Base-by-base conservation (phyloP, 768 basidiomycete species). In the Lyophyllum decastes region DNA sequence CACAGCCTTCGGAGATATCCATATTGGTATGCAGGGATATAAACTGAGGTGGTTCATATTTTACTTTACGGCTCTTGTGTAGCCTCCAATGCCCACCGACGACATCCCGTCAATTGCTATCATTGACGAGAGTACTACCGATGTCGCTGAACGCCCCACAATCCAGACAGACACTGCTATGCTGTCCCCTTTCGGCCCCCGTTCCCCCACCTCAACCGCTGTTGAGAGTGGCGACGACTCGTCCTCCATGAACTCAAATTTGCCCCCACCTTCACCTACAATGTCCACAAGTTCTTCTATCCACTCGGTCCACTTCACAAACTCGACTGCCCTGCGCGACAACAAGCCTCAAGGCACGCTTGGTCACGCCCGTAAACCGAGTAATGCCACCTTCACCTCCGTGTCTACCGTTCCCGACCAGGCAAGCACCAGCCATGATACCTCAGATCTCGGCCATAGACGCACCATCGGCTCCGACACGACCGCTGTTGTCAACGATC, bases 241-340 rank as follows among this genome's bases (percentile, higher is more conserved):
- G 22, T 79, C 71, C 14, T 62, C 57, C 14, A 1, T 59, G 0
- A 65, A 70, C 8, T 30, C 30, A 10, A 30, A 30, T 30, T 56
- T 59, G 9, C 69, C 72, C 0, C 91, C 91, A 0, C 90, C 91
- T 0, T 93, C 91, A 0, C 92, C 91, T 0, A 92, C 91, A 0
- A 77, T 90, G 10, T 90, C 92, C 0, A 82, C 78, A 2, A 79
- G 77, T 16, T 89, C 88, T 2, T 84, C 84, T 8, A 21, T 57
- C 0, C 54, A 49, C 11, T 62, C 58, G 0, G 79, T 82, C 0
- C 82, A 85, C 33, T 91, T 88, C 58, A 72, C 67, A 2, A 71
- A 82, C 2, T 75, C 85, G 7, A 73, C 84, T 3, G 78, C 79
- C 3, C 68, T 94, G 47, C 84, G 92, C 35, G 83, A 87, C 43